phyloP scores from a whole-genome alignment of 2,329 filamentous ascomycete genomes.

The Verticillium nubilum region DNA sequence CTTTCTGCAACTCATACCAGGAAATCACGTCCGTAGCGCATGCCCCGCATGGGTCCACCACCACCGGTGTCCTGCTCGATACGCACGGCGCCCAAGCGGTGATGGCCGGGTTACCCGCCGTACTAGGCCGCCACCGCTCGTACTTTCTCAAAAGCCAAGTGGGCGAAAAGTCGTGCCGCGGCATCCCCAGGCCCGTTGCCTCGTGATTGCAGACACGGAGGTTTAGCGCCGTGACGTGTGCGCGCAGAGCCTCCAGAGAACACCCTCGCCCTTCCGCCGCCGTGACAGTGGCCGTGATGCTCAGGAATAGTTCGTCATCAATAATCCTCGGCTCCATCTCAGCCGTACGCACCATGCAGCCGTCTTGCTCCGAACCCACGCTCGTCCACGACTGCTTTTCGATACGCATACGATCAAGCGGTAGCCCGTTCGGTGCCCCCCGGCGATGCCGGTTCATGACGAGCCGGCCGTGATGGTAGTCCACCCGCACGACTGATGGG shows the following conservation, averaged over 20 bases:
- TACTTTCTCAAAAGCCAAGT: background rate
- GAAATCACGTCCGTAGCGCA: background rate
- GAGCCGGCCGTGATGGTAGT: background rate
- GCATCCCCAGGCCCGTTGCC: background rate
- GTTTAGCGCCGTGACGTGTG: background rate
- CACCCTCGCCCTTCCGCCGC: background rate
- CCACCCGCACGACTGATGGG: background rate
- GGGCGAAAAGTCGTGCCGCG: background rate
- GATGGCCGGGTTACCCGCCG: background rate
- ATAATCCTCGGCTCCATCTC: background rate
- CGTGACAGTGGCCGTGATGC: background rate
- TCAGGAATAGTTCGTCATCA: background rate
- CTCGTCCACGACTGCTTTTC: background rate
- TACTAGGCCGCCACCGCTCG: background rate
- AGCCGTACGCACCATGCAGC: background rate
- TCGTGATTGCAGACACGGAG: background rate
- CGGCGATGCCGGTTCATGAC: background rate
- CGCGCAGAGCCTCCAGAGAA: background rate
- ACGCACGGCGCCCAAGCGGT: background rate
- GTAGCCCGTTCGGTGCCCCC: background rate
- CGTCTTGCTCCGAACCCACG: background rate
- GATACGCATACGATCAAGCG: background rate
- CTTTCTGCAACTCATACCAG: background rate
- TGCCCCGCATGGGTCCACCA: background rate
- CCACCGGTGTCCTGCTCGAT: background rate